phyloP scores from a whole-genome alignment of 352 stramenopile species.

The Phytophthora uliginosa region DNA sequence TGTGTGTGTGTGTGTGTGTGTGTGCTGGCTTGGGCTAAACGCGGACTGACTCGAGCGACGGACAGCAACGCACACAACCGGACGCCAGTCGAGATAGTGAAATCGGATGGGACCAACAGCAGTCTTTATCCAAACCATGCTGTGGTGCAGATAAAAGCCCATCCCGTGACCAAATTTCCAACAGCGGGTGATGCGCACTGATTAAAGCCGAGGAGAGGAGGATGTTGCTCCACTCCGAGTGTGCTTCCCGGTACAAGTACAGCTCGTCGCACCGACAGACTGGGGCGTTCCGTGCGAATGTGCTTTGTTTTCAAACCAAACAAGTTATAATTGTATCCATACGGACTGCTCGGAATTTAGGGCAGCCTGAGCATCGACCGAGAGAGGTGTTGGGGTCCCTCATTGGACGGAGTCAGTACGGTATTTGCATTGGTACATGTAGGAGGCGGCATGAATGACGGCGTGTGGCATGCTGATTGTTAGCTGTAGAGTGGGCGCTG shows the following conservation, averaged over 20 bases:
- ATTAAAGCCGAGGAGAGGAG: neutral
- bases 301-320: neutral
- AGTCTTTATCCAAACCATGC: slow-evolving; percentile 23
- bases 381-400: neutral
- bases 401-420: too few species aligned
- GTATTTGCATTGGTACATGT: too few species aligned
- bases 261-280: too few species aligned
- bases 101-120: slow-evolving; percentile 24
- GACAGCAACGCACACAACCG: slow-evolving; percentile 5
- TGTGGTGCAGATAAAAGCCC: slow-evolving; percentile 5
- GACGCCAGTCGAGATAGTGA: slow-evolving; percentile 17
- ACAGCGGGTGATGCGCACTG: neutral
- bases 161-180: slow-evolving; percentile 14
- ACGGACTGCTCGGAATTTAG: too few species aligned
- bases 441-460: too few species aligned
- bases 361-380: neutral
- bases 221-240: neutral
- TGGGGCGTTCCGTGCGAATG: too few species aligned
- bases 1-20: slow-evolving; percentile 1
- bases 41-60: slow-evolving; percentile 25
- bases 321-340: neutral
- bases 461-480: too few species aligned
- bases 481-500: too few species aligned
- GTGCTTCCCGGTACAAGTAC: too few species aligned
- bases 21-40: slow-evolving; percentile 21